Evolutionary conservation across 805 yeast species (phyloP).

Genomic region (Wickerhamomyces ciferrii): DNA sequence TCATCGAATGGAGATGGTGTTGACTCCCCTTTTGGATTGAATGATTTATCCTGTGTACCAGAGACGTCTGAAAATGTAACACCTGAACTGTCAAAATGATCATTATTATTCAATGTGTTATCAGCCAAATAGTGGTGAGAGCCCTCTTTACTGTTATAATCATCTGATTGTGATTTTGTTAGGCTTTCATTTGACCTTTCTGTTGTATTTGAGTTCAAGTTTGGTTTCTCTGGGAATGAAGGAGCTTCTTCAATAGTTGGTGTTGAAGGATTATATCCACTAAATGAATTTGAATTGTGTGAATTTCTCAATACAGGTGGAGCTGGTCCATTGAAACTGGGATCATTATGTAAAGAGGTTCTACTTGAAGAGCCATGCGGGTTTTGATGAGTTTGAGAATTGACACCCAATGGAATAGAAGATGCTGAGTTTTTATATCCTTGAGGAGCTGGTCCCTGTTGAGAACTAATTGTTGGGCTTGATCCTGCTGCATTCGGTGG

Average conservation of each 20-base stretch:
- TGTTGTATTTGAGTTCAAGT: not conserved
- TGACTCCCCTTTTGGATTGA: constrained; percentile 16
- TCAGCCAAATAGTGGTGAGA: constrained; percentile 21
- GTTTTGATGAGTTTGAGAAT: constrained; percentile 4
- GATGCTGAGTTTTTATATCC: not conserved
- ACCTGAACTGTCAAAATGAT: constrained; percentile 5
- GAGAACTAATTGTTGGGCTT: constrained; percentile 1
- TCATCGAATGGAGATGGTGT: constrained; percentile 16
- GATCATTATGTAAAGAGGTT: constrained; percentile 3
- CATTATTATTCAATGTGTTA: constrained; percentile 9
- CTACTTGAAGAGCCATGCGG: constrained; percentile 5
- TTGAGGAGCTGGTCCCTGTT: constrained; percentile 3
- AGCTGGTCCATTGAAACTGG: not conserved
- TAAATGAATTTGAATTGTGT: not conserved
- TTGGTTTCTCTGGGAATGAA: not conserved
- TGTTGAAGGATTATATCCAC: not conserved
- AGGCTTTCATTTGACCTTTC: constrained; percentile 1
- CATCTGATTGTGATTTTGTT: not conserved
- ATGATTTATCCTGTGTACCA: not conserved
- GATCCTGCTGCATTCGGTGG: not conserved
- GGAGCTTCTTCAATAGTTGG: not conserved
- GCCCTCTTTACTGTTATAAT: not conserved
- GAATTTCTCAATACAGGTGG: not conserved
- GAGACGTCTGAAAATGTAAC: constrained; percentile 1
- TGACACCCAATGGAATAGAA: constrained; percentile 1